A percentile compares a stretch with the other conserved stretches of the same genome.
Conservation (phyloP, 768 basidiomycete genomes). For the Lactifluus rugatus region DNA sequence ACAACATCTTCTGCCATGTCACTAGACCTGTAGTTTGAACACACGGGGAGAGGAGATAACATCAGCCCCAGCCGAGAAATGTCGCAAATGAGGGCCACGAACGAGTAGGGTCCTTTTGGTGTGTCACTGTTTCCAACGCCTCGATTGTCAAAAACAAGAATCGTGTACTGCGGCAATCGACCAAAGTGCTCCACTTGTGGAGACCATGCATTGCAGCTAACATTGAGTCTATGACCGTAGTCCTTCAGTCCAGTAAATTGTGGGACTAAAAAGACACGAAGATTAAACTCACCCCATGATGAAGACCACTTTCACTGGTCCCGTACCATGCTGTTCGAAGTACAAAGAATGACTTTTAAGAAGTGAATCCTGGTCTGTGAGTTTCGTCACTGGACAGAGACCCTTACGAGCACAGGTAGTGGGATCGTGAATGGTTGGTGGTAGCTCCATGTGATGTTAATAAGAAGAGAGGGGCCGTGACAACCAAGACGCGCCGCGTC, state of each 20-base stretch:
- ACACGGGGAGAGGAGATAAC: background rate
- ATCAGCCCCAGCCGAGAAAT: background rate
- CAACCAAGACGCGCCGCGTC: too few relatives aligned
- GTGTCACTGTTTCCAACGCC: constrained; percentile 69
- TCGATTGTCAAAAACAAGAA: constrained; percentile 76
- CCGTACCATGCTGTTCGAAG: constrained; percentile 66
- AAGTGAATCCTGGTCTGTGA: constrained; percentile 34
- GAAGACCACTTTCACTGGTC: constrained; percentile 55
- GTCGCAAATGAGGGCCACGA: constrained; percentile 21
- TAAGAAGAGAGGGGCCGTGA: too few relatives aligned
- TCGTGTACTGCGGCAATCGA: constrained; percentile 41
- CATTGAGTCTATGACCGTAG: constrained; percentile 39
- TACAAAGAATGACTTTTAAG: constrained; percentile 67
- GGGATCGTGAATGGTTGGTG: constrained; percentile 45
- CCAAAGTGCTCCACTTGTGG: constrained; percentile 58
- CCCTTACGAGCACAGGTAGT: constrained; percentile 58
- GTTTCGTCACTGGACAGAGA: constrained; percentile 59
- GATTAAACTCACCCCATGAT: constrained; percentile 53
- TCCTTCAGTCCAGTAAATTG: background rate
- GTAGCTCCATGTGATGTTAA: background rate
- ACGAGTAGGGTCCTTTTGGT: constrained; percentile 74
- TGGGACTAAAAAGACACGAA: background rate
- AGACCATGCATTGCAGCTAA: constrained; percentile 53
- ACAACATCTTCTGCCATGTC: constrained; percentile 72
- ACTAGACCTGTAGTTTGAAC: constrained; percentile 39